Percentiles rank a stretch among this genome's conserved stretches.
Evolutionary conservation across 2,329 filamentous ascomycete genomes (phyloP).

Genomic region (Botrytis sinoallii): DNA sequence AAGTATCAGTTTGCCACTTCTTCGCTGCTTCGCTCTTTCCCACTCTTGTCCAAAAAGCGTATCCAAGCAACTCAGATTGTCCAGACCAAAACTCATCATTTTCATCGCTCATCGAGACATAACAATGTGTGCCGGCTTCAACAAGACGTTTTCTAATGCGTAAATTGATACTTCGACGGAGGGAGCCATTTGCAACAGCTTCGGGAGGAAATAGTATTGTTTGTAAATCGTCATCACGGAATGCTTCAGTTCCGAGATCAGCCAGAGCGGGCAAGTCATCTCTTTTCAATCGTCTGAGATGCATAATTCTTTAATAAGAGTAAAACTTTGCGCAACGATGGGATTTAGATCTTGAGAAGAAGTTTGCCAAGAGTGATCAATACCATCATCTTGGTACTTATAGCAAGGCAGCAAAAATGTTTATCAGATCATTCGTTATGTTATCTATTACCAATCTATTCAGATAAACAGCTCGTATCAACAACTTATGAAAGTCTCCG

Average conservation of each 20-base stretch:
- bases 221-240: background rate
- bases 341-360: background rate
- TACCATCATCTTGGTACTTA: background rate
- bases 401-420: background rate
- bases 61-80: constrained; percentile 9
- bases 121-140: background rate
- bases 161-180: background rate
- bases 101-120: constrained; percentile 9
- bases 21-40: constrained; percentile 11
- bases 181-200: background rate
- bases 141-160: constrained; percentile 1
- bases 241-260: constrained; percentile 1
- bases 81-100: constrained; percentile 14
- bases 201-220: constrained; percentile 4
- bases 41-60: constrained; percentile 7
- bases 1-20: constrained; percentile 12
- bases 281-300: constrained; percentile 1
- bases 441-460: background rate
- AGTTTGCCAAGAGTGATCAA: background rate
- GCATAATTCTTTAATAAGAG: background rate
- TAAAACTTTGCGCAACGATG: background rate
- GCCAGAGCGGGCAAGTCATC: background rate
- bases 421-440: no score
- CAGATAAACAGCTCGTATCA: background rate
- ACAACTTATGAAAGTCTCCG: background rate